Evolutionary conservation across 2,329 filamentous ascomycete genomes (phyloP).

Genomic region (Neonectria magnoliae): DNA sequence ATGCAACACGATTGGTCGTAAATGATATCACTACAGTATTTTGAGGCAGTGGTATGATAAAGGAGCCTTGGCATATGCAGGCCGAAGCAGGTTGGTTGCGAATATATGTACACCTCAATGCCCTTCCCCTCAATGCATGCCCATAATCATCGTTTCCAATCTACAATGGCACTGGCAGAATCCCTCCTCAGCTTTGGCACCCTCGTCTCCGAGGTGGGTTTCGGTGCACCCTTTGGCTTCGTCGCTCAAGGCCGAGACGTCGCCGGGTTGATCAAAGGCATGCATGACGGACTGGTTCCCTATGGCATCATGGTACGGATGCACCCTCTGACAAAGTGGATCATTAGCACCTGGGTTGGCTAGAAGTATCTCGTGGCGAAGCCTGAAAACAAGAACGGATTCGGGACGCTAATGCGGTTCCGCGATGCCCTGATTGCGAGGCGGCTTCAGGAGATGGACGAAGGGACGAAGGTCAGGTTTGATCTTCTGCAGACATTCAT

Average conservation of each 20-base stretch:
- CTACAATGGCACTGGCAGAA: neutral
- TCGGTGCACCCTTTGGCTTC: constrained; percentile 53
- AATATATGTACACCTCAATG: neutral
- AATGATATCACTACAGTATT: neutral
- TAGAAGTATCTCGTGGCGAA: neutral
- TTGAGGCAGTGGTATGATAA: neutral
- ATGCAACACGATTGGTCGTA: neutral
- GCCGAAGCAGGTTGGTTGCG: neutral
- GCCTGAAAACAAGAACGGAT: neutral
- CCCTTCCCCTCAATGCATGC: neutral
- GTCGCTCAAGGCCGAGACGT: constrained; percentile 58
- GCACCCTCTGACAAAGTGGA: constrained; percentile 21
- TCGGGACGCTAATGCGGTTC: neutral
- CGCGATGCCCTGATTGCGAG: neutral
- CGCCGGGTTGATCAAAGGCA: constrained; percentile 50
- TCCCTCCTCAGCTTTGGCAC: neutral
- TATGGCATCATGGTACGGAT: constrained; percentile 56
- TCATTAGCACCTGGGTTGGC: neutral
- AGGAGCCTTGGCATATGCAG: neutral
- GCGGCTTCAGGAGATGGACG: neutral
- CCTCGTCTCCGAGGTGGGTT: constrained; percentile 59
- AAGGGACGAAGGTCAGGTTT: neutral
- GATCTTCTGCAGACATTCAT: neutral
- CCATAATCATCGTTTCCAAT: neutral
- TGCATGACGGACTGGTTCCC: constrained; percentile 28